A percentile compares a stretch with the other conserved stretches of the same genome.
Conservation (phyloP, 257 asterid genomes). For the Cruciata laevipes region DNA sequence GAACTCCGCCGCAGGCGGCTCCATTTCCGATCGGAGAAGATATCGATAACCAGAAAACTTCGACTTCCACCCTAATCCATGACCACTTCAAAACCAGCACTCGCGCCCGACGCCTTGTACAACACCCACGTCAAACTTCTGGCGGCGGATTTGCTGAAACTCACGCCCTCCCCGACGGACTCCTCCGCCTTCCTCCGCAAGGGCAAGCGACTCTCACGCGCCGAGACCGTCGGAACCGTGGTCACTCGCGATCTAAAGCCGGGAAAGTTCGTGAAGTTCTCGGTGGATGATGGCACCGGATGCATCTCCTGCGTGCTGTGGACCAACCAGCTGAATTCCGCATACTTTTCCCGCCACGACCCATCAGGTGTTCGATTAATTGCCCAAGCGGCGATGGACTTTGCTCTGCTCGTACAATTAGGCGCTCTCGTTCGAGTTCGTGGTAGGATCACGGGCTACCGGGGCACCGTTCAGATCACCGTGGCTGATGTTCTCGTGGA, state of each 20-base stretch:
- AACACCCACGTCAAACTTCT: constrained; percentile 57
- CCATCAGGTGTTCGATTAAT: constrained; percentile 68
- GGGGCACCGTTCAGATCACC: constrained; percentile 58
- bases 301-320: constrained; percentile 72
- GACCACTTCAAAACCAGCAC: not conserved
- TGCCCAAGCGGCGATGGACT: constrained; percentile 38
- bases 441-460: constrained; percentile 51
- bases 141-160: constrained; percentile 47
- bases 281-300: constrained; percentile 67
- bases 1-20: not conserved
- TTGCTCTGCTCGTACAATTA: constrained; percentile 43
- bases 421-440: constrained; percentile 72
- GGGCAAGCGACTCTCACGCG: constrained; percentile 46
- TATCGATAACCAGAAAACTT: not conserved
- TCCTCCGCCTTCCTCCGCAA: constrained; percentile 36
- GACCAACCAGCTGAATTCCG: constrained; percentile 59
- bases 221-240: constrained; percentile 56
- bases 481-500: constrained; percentile 63
- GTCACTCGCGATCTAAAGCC: constrained; percentile 56
- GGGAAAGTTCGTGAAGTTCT: constrained; percentile 49
- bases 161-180: constrained; percentile 25
- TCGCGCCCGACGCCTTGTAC: constrained; percentile 13
- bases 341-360: constrained; percentile 47
- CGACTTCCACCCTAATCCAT: not conserved
- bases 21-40: not conserved